Evolutionary conservation across 352 stramenopile species (phyloP), one percentile per base, ranked within the genome.

Genomic region (Phytophthora quininea): DNA sequence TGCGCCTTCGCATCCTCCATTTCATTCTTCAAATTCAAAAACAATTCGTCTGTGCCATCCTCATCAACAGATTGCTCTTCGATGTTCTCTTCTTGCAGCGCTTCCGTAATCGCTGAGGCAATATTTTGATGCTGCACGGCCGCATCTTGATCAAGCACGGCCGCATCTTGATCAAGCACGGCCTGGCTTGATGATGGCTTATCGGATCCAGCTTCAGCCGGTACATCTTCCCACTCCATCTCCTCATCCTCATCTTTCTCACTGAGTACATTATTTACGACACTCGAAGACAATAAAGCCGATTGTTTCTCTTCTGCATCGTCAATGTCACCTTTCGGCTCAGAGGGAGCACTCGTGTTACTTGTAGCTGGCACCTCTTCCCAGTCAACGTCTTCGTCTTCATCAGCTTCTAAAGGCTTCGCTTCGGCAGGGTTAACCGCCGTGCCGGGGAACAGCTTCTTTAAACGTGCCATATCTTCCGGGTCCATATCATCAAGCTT

Each of bases 1-100:
- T 93, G 79, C 0, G 77, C 84, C 51, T 85, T 88, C 2, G 76
- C 82, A 42, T 94, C 86, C 51, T 94, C 86, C 27, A 93, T 73
- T 59, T 94, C 86, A 35, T 72, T 76, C 53, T 82, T 88, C 8
- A 94, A 64, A 15, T 80, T 84, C 33, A 84, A 31, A 50, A 84
- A 88, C 51, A 84, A 59, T 3, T 92, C 81, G 29, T 80, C 62
- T 1, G 71, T 77, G 1, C 66, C 35, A 43, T 81, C 74, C 4
- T 74, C 64, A 12, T 67, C 58, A 10, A 24, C 19, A 24, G 19
- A 24, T 24, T 24, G 19, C 19, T 40, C 37, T 15, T 50, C 42
- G 33, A n/a, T 8, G 4, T 56, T 42, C 35, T 52, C 8, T 42
- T 67, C 37, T 35, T 71, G 45, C 42, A 24, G 19, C 19, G 19